Conservation (phyloP, 1,139 yeast genomes). For the Candida sanyaensis region DNA sequence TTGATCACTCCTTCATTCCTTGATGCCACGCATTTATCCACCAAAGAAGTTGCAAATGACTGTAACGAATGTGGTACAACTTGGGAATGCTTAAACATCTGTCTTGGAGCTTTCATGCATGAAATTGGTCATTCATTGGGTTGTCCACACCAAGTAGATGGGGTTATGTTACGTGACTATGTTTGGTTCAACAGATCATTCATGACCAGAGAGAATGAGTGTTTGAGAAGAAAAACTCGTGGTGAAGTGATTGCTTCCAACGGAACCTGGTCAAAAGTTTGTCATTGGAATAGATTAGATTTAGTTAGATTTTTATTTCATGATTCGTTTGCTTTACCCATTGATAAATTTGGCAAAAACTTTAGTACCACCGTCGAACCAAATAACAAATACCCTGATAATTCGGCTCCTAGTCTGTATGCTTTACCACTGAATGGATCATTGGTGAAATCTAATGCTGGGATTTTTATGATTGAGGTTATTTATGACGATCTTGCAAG, state of each 20-base stretch:
- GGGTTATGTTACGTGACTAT: constrained; percentile 90
- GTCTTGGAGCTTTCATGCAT: constrained; percentile 93
- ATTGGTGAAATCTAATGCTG: constrained; percentile 56
- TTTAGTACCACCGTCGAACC: constrained; percentile 24
- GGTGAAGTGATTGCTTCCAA: constrained; percentile 46
- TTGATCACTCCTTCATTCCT: constrained; percentile 66
- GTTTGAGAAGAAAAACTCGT: constrained; percentile 50
- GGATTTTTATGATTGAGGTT: constrained; percentile 73
- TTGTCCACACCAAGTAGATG: constrained; percentile 87
- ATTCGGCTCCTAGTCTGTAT: constrained; percentile 28
- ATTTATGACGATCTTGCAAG: constrained; percentile 66
- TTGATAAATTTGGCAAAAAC: constrained; percentile 49
- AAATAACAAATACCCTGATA: constrained; percentile 21
- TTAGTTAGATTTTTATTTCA: constrained; percentile 76
- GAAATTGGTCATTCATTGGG: constrained; percentile 92
- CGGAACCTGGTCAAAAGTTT: constrained; percentile 56
- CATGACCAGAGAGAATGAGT: constrained; percentile 66
- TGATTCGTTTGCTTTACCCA: constrained; percentile 73
- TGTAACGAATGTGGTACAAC: constrained; percentile 78
- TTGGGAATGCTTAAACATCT: constrained; percentile 88
- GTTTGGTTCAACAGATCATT: constrained; percentile 79
- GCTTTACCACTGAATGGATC: constrained; percentile 38
- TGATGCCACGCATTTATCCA: constrained; percentile 67
- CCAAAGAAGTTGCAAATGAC: constrained; percentile 83
- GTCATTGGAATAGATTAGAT: constrained; percentile 88